Conservation (phyloP, 441 rosid genomes). For the Euphorbia schlechtendalii region DNA sequence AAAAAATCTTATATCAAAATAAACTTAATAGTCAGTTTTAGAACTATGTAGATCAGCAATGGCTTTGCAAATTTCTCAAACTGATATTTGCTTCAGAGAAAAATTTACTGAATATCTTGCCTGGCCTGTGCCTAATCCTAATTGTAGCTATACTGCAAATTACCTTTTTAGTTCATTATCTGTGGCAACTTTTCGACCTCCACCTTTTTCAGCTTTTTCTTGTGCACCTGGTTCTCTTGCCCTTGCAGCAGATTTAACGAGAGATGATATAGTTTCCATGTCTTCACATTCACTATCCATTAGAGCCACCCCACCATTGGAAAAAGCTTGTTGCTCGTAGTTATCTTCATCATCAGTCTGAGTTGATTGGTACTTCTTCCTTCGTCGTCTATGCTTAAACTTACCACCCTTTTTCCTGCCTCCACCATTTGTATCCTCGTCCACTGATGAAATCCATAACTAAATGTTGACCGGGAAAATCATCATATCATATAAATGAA, state of each 20-base stretch:
- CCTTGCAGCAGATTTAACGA: constrained; percentile 25
- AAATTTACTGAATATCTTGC: neutral
- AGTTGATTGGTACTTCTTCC: constrained; percentile 35
- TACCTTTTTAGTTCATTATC: constrained; percentile 31
- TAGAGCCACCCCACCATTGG: constrained; percentile 14
- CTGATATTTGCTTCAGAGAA: neutral
- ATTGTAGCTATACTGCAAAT: neutral
- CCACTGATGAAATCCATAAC: constrained; percentile 15
- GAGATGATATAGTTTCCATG: constrained; percentile 24
- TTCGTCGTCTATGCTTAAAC: constrained; percentile 26
- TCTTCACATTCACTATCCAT: constrained; percentile 29
- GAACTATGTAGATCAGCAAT: too few species aligned
- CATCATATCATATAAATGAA: neutral
- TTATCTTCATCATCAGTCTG: constrained; percentile 41
- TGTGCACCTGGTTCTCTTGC: constrained; percentile 17
- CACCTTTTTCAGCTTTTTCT: constrained; percentile 18
- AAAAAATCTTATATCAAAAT: too few species aligned
- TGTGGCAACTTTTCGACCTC: constrained; percentile 12
- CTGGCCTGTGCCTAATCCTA: neutral
- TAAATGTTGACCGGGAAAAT: constrained; percentile 3
- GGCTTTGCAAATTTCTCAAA: neutral
- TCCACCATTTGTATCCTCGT: constrained; percentile 25
- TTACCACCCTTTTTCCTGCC: constrained; percentile 15
- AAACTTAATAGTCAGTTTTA: too few species aligned
- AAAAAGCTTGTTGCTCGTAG: constrained; percentile 16